Percentiles rank a stretch among this genome's conserved stretches.
Evolutionary conservation across 495 filamentous ascomycete species (phyloP).

Genomic region (Opeltia flavorubescens): DNA sequence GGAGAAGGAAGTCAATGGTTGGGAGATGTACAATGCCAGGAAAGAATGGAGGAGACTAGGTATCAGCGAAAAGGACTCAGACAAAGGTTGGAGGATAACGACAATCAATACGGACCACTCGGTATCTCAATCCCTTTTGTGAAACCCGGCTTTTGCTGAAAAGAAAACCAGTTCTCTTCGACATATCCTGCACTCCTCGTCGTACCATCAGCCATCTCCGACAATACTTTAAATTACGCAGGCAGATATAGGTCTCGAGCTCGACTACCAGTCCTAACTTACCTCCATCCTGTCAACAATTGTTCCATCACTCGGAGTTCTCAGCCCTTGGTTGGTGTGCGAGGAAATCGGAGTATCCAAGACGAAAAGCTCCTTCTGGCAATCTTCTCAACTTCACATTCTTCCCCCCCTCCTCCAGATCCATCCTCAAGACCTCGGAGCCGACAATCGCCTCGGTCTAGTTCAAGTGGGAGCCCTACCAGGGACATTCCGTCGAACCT

Average conservation of each 20-base stretch:
- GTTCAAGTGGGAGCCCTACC: conserved; percentile 34
- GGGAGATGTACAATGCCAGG: conserved; percentile 74
- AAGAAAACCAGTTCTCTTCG: conserved; percentile 55
- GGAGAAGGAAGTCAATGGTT: conserved; percentile 68
- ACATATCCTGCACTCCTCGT: conserved; percentile 85
- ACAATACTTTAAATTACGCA: conserved; percentile 92
- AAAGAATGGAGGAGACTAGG: conserved; percentile 73
- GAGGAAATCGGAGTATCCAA: conserved; percentile 82
- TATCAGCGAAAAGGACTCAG: conserved; percentile 55
- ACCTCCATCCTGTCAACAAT: conserved; percentile 91
- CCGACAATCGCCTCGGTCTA: conserved; percentile 34
- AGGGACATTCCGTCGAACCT: conserved; percentile 31
- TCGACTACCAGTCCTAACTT: conserved; percentile 78
- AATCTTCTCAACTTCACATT: conserved; percentile 70
- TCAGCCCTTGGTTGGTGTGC: conserved; percentile 78
- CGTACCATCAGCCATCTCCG: conserved; percentile 79
- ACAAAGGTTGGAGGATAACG: conserved; percentile 80
- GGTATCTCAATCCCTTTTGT: conserved; percentile 25
- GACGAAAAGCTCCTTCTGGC: conserved; percentile 88
- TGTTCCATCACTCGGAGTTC: conserved; percentile 93
- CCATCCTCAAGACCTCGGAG: conserved; percentile 26
- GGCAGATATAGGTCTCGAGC: conserved; percentile 74
- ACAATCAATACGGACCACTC: conserved; percentile 75
- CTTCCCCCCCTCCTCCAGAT: conserved; percentile 15
- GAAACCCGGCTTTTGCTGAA: conserved; percentile 16